Evolutionary conservation across 164 flowering plant species (phyloP).

Genomic region (Sextonia rubra): DNA sequence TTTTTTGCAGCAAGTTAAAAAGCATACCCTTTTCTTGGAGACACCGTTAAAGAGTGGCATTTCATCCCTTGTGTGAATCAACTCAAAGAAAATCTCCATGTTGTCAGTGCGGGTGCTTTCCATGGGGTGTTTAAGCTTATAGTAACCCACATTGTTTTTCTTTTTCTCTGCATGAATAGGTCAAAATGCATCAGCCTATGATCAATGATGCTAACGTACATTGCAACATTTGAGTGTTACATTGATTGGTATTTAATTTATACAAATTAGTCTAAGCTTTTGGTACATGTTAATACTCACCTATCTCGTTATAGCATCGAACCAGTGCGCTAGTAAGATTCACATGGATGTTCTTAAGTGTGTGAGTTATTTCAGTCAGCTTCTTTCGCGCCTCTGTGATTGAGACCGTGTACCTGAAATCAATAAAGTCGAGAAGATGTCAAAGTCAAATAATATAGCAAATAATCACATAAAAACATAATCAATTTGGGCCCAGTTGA

Average conservation of each 20-base stretch:
- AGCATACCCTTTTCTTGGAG: slow-evolving; percentile 45
- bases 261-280: background rate
- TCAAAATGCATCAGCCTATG: too few relatives aligned
- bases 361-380: slow-evolving; percentile 62
- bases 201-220: too few relatives aligned
- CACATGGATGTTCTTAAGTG: slow-evolving; percentile 39
- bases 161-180: slow-evolving; percentile 37
- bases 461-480: too few relatives aligned
- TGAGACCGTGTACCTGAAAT: slow-evolving; percentile 19
- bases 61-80: slow-evolving; percentile 53
- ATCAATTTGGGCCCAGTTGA: too few relatives aligned
- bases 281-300: slow-evolving; percentile 23
- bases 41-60: slow-evolving; percentile 50
- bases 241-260: background rate
- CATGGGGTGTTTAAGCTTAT: slow-evolving; percentile 35
- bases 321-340: slow-evolving; percentile 41
- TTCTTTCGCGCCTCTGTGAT: slow-evolving; percentile 69
- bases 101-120: slow-evolving; percentile 57
- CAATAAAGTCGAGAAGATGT: background rate
- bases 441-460: background rate
- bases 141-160: slow-evolving; percentile 36
- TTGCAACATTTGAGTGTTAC: too few relatives aligned
- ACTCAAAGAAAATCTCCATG: slow-evolving; percentile 46
- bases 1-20: background rate
- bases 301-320: slow-evolving; percentile 39